Conservation (phyloP, 169 alveolate species). For the Cryptosporidium bovis region DNA sequence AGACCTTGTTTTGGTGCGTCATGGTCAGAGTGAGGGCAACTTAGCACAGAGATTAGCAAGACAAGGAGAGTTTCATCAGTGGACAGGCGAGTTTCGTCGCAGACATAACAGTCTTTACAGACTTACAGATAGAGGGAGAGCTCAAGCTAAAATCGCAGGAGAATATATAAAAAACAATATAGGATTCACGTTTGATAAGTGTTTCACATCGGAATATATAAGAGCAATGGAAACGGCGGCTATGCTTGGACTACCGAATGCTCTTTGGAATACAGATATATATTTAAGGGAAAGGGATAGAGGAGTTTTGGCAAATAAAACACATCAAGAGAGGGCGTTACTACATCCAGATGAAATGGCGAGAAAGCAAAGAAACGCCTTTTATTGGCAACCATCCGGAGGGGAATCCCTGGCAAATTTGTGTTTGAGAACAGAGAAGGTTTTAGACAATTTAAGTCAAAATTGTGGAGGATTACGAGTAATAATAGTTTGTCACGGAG, state of each 20-base stretch:
- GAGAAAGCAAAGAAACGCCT: slow-evolving; percentile 77
- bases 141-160: slow-evolving; percentile 81
- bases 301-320: slow-evolving; percentile 79
- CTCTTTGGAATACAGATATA: slow-evolving; percentile 78
- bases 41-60: slow-evolving; percentile 77
- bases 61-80: slow-evolving; percentile 73
- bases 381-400: slow-evolving; percentile 79
- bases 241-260: slow-evolving; percentile 77
- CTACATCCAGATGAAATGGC: slow-evolving; percentile 78
- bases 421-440: slow-evolving; percentile 79
- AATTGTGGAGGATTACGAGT: slow-evolving; percentile 78
- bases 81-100: slow-evolving; percentile 78
- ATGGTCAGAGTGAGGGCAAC: slow-evolving; percentile 81
- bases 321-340: slow-evolving; percentile 76
- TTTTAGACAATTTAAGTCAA: slow-evolving; percentile 74
- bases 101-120: slow-evolving; percentile 79
- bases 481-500: slow-evolving; percentile 82
- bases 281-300: slow-evolving; percentile 81
- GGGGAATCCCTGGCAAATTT: slow-evolving; percentile 79
- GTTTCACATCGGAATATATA: slow-evolving; percentile 79
- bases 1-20: slow-evolving; percentile 80
- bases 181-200: slow-evolving; percentile 76
- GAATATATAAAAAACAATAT: slow-evolving; percentile 76
- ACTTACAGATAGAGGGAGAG: slow-evolving; percentile 80
- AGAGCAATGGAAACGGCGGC: slow-evolving; percentile 84